phyloP scores from a whole-genome alignment of 352 stramenopile species.

The Globisporangium abappressorium region DNA sequence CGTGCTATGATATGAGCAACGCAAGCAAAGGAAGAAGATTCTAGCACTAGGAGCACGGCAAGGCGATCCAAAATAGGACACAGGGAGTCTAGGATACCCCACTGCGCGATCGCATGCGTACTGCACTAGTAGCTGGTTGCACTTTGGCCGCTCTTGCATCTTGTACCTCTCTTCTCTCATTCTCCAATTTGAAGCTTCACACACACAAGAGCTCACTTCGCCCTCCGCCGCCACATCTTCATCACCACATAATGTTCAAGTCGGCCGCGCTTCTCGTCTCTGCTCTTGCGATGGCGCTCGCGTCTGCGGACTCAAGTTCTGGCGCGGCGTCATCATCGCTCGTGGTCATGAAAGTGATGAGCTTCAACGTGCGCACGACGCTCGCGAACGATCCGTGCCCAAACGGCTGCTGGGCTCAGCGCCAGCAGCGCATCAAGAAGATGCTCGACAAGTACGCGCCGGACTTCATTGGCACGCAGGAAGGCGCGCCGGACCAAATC shows the following conservation, averaged over 20 bases:
- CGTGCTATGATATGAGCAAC: too few species aligned
- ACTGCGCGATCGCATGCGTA: not conserved
- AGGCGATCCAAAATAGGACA: not conserved
- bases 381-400: conserved; percentile 61
- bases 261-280: not conserved
- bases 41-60: not conserved
- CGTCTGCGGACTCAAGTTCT: not conserved
- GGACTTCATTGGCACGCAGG: conserved; percentile 67
- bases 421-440: conserved; percentile 36
- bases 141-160: not conserved
- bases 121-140: not conserved
- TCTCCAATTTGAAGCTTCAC: not conserved
- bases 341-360: conserved; percentile 51
- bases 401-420: conserved; percentile 56
- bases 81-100: too few species aligned
- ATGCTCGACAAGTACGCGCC: conserved; percentile 46
- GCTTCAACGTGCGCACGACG: conserved; percentile 69
- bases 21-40: not conserved
- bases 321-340: not conserved
- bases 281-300: not conserved
- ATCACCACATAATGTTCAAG: conserved; percentile 6
- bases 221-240: not conserved
- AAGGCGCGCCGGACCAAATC: conserved; percentile 55
- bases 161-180: not conserved
- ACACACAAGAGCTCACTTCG: not conserved